phyloP scores from a whole-genome alignment of 176 grass and related monocot genomes.

The Hordeum vulgare region DNA sequence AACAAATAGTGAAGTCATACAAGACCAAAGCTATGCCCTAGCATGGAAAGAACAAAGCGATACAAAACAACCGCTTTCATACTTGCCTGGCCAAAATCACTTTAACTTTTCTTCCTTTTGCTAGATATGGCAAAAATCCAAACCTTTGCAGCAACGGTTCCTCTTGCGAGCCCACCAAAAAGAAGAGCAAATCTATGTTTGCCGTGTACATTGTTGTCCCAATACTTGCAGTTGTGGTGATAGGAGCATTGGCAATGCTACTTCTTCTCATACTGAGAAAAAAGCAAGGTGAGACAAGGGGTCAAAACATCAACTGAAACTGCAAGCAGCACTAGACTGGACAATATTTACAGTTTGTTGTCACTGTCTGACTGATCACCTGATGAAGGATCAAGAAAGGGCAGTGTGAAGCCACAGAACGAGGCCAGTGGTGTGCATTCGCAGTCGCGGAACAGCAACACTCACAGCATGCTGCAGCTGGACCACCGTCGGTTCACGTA shows the following conservation, averaged over 20 bases:
- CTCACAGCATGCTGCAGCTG: background rate
- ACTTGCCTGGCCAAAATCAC: background rate
- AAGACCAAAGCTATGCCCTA: no score
- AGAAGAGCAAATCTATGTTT: slow-evolving; percentile 16
- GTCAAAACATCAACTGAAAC: background rate
- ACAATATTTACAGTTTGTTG: background rate
- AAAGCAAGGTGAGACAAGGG: slow-evolving; percentile 1
- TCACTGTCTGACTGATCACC: background rate
- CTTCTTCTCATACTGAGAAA: slow-evolving; percentile 12
- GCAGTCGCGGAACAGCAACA: background rate
- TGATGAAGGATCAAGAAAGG: background rate
- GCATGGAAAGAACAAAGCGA: no score
- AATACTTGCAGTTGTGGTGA: slow-evolving; percentile 12
- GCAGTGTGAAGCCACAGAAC: slow-evolving; percentile 11
- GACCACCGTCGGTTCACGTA: slow-evolving; percentile 55
- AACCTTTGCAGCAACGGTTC: slow-evolving; percentile 23
- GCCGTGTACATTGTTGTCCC: slow-evolving; percentile 33
- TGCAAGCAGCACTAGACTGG: background rate
- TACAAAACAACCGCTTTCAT: background rate
- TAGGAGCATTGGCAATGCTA: slow-evolving; percentile 1
- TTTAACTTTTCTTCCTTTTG: background rate
- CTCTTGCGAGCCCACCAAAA: slow-evolving; percentile 21
- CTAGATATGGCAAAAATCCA: slow-evolving; percentile 33
- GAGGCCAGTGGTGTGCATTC: background rate
- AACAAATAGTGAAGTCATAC: no score